Evolutionary conservation across 306 rosid genomes (phyloP), one percentile per base, ranked within the genome.

Genomic region (Prosopis cineraria): DNA sequence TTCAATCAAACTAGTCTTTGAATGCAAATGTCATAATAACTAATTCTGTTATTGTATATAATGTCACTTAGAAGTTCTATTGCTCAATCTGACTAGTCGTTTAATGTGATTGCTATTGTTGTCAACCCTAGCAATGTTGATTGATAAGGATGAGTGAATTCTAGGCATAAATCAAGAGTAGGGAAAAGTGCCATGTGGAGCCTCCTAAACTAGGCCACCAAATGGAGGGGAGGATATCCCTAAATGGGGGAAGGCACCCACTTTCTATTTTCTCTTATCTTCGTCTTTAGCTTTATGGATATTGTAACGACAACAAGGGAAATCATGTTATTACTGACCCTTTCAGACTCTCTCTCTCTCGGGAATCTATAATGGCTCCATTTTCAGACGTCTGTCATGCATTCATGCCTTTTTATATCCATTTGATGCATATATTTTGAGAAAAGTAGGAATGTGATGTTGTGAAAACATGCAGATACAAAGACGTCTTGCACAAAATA

Each of bases 401-500:
- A 71, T 65, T 30, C 53, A 31, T 75, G 22, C 12, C 33, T 22
- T 24, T 62, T 55, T 30, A 34, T 34, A 59, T 30, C 27, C 11
- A 16, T 59, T 40, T 58, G 31, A 16, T 83, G 79, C 45, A 50
- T 36, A 39, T 22, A 12, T 12, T 58, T 76, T 29, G 71, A 76
- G 31, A 7, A 52, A 30, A 20, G 6, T 45, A 47, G 68, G 50
- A 68, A 50, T 67, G 78, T 79, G 29, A 84, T 31, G 27, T 9
- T 83, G 59, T 56, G 68, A 20, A 73, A 80, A 55, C 68, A 43
- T 76, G 80, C 91, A 96, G 99, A 86, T 83, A 62, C 97, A 88
- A 83, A 91, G 99, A 78, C 91, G 99, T 62, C 99, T 93, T 74
- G 99, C 99, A 31, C 99, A 95, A 82, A 95, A 95, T 85, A 94